Conservation (phyloP, 2,329 filamentous ascomycete species). For the Penicillium sclerotiorum region DNA sequence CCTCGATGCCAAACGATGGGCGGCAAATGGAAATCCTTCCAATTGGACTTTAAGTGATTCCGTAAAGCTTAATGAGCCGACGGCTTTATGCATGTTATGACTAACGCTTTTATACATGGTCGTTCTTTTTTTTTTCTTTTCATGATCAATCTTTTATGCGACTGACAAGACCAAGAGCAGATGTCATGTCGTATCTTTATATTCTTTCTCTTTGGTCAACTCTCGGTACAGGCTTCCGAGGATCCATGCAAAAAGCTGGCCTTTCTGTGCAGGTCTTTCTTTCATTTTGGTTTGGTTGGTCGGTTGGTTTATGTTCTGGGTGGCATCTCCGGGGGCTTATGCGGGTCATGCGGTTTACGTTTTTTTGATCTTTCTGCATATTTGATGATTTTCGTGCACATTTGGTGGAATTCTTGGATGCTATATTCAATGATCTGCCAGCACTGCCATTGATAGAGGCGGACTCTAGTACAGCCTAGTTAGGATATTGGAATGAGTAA, state of each 20-base stretch:
- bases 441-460: no score
- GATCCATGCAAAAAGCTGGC: conserved; percentile 30
- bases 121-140: conserved; percentile 14
- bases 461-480: no score
- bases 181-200: not conserved
- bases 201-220: not conserved
- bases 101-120: conserved; percentile 27
- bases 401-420: conserved; percentile 7
- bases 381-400: conserved; percentile 3
- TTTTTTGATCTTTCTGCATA: conserved; percentile 8
- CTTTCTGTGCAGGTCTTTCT: conserved; percentile 25
- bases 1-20: conserved; percentile 50
- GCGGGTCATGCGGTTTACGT: not conserved
- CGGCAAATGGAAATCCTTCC: conserved; percentile 53
- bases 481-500: no score
- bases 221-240: conserved; percentile 23
- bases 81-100: conserved; percentile 36
- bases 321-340: conserved; percentile 7
- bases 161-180: conserved; percentile 11
- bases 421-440: conserved; percentile 10
- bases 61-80: not conserved
- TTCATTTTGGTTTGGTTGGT: conserved; percentile 4
- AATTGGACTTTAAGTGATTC: conserved; percentile 49
- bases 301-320: not conserved
- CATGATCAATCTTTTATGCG: conserved; percentile 3